Evolutionary conservation across 495 filamentous ascomycete genomes (phyloP).

Genomic region (Pseudotulostoma volvatum): DNA sequence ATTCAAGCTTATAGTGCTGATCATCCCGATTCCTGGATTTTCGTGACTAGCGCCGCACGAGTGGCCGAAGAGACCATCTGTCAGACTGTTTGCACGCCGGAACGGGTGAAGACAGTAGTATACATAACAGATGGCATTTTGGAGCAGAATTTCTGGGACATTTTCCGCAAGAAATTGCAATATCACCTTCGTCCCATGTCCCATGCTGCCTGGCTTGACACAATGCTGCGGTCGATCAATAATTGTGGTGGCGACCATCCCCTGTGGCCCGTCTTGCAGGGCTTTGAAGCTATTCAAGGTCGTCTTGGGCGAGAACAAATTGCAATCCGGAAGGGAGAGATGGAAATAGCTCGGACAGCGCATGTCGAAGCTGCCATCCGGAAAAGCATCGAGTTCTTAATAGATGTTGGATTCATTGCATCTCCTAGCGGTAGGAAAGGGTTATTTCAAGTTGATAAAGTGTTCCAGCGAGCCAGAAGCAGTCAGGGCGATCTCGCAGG

Average conservation of each 20-base stretch:
- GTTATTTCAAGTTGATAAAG: too few species aligned
- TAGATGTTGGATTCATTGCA: constrained; percentile 12
- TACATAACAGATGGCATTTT: constrained; percentile 12
- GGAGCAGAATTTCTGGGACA: constrained; percentile 11
- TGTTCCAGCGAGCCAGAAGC: too few species aligned
- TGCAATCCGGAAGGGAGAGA: constrained; percentile 3
- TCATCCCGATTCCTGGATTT: constrained; percentile 10
- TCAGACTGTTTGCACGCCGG: constrained; percentile 1
- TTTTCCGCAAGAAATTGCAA: constrained; percentile 8
- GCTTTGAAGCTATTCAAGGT: constrained; percentile 11
- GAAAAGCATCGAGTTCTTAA: constrained; percentile 12
- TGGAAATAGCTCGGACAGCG: constrained; percentile 5
- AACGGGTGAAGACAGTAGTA: constrained; percentile 7
- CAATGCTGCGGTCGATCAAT: constrained; percentile 8
- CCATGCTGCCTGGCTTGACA: constrained; percentile 7
- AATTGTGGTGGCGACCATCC: constrained; percentile 8
- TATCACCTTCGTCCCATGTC: constrained; percentile 7
- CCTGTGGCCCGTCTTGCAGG: constrained; percentile 17
- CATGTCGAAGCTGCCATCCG: constrained; percentile 9
- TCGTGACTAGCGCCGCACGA: constrained; percentile 10
- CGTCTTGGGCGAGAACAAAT: constrained; percentile 8
- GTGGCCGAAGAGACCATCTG: constrained; percentile 10
- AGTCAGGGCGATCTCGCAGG: too few species aligned
- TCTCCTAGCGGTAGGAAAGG: constrained; percentile 7
- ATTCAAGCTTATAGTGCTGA: constrained; percentile 10